Evolutionary conservation across 345 rosid species (phyloP), one percentile per base, ranked within the genome.

Genomic region (Dipteronia dyeriana): DNA sequence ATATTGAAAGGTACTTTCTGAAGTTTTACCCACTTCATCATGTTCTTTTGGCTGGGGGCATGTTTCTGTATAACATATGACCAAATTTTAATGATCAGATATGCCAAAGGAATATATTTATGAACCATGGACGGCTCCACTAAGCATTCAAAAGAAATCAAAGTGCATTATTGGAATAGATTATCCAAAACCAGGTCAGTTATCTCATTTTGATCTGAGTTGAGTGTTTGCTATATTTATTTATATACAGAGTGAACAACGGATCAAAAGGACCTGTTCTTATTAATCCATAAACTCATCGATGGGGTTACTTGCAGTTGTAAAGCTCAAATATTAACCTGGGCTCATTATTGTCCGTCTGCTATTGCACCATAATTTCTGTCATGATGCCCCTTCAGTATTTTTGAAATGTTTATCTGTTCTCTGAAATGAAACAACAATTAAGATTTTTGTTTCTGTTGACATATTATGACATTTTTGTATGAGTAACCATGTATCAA

Each of bases 41-140:
- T 47, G 19, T 64, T 23, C 25, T 51, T 62, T 45, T 47, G 67
- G 31, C 49, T 45, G 39, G 69, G 20, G 56, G 1, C 71, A 31
- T 26, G 61, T 49, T 72, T 53, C 47, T 63, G 41, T 57, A 59
- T 76, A n/a, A n/a, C 53, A 2, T 43, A 66, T 70, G 54, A 72
- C 25, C 41, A 20, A 34, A 66, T 73, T 56, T 4, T 22, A 73
- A 70, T 76, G 75, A 77, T 68, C 85, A 95, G 99, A 95, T 78
- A 93, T 95, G 91, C 99, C 99, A 69, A 93, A 90, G 86, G 94
- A 91, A 85, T 95, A 86, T 69, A 95, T 95, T 14, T 95, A 95
- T 39, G 99, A 95, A 85, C 99, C 98, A 54, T 95, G 97, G 98
- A 88, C 92, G 74, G 99, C 99, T 39, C 98, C 99, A 16, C 26